These are phyloP conservation scores for Eutrema salsugineum DNA, from an alignment of 441 rosid genomes.

Conservation along the genomic window DNA sequence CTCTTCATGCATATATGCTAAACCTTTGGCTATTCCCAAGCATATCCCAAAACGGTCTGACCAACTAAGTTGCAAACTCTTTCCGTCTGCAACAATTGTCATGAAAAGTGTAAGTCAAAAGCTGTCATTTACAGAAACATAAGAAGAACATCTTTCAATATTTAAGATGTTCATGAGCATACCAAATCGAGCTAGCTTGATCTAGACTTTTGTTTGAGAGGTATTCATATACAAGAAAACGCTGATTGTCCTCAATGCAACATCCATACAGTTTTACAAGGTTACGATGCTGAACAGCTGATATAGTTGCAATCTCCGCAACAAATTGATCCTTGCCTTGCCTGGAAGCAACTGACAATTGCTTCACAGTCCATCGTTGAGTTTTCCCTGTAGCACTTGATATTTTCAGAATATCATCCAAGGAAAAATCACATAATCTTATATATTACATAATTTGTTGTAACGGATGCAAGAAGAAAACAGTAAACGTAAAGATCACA, in stretches of 20 bases:
- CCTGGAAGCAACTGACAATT: constrained; percentile 7
- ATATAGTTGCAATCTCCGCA: constrained; percentile 30
- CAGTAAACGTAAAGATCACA: too few species aligned
- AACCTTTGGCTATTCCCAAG: constrained; percentile 56
- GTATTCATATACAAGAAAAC: constrained; percentile 35
- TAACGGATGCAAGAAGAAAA: too few species aligned
- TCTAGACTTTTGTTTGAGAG: constrained; percentile 40
- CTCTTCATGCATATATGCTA: constrained; percentile 70
- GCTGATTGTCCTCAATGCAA: constrained; percentile 36
- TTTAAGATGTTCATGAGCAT: neutral
- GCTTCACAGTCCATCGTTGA: constrained; percentile 35
- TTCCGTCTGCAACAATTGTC: constrained; percentile 28
- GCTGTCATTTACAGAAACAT: neutral
- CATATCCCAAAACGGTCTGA: constrained; percentile 43
- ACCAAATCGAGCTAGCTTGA: constrained; percentile 40
- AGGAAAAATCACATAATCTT: neutral
- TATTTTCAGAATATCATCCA: neutral
- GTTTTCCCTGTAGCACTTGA: constrained; percentile 7
- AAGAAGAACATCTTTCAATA: neutral
- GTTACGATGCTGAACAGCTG: constrained; percentile 18
- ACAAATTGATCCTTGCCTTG: constrained; percentile 11
- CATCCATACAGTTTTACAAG: constrained; percentile 34
- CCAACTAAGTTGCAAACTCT: constrained; percentile 44
- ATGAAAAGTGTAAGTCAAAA: neutral
- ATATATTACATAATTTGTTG: neutral